Evolutionary conservation across 139 green algal species (phyloP).

Genomic region (Micromonas pusilla): DNA sequence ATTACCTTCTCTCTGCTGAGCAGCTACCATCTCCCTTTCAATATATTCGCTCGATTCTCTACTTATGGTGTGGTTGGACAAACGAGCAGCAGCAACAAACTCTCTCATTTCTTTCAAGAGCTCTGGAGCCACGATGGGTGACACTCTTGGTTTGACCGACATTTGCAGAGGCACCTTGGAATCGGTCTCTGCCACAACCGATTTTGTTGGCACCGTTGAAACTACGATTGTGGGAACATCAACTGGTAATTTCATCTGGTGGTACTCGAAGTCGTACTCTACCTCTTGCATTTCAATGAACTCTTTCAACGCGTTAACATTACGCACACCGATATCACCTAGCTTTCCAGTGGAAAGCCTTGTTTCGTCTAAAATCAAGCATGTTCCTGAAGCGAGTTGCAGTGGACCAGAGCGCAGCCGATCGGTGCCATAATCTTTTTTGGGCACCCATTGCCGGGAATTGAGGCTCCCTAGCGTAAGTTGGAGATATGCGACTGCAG

Average conservation of each 20-base stretch:
- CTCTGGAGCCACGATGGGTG: neutral
- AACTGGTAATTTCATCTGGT: constrained; percentile 10
- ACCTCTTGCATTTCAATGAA: constrained; percentile 1
- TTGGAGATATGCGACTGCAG: neutral
- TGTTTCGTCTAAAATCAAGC: constrained; percentile 23
- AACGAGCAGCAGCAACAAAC: neutral
- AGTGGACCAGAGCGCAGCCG: constrained; percentile 17
- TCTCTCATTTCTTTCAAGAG: neutral
- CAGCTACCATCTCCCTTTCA: neutral
- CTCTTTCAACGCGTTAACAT: constrained; percentile 8
- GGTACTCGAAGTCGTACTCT: constrained; percentile 28
- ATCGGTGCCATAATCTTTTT: constrained; percentile 25
- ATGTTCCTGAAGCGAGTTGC: constrained; percentile 9
- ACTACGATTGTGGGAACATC: neutral
- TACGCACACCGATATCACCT: constrained; percentile 9
- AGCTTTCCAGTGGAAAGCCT: constrained; percentile 2
- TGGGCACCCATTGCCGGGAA: neutral
- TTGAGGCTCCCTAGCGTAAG: constrained; percentile 1
- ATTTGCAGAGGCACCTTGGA: neutral
- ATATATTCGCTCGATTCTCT: neutral
- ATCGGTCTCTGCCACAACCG: neutral
- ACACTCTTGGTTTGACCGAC: neutral
- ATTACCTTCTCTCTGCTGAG: neutral
- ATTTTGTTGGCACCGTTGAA: neutral
- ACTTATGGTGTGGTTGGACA: neutral